Percentiles rank a stretch among this genome's conserved stretches.
These are phyloP conservation scores for Leccinum angustisporum DNA, from an alignment of 1,284 basidiomycete genomes.

Conservation along the genomic window DNA sequence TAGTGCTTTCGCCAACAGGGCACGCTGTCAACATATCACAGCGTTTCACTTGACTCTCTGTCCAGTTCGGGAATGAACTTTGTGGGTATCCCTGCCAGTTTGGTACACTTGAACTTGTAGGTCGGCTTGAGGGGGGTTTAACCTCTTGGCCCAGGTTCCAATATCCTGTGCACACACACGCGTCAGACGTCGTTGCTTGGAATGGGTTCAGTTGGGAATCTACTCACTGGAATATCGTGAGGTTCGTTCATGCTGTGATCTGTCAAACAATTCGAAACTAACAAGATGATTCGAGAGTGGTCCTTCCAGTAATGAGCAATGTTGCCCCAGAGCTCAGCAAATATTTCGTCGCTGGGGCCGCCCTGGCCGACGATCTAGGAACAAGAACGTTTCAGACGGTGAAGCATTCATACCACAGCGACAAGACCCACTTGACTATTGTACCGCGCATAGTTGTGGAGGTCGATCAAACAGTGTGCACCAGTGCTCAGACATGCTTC, in stretches of 20 bases:
- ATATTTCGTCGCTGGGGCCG: constrained; percentile 55
- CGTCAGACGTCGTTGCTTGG: constrained; percentile 34
- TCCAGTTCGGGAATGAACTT: constrained; percentile 54
- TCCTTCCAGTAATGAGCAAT: constrained; percentile 54
- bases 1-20: constrained; percentile 28
- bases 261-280: constrained; percentile 4
- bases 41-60: constrained; percentile 43
- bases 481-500: constrained; percentile 44
- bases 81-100: constrained; percentile 51
- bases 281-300: constrained; percentile 51
- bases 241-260: constrained; percentile 53
- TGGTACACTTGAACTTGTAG: background rate
- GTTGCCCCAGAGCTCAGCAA: constrained; percentile 53
- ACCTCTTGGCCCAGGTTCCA: constrained; percentile 34
- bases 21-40: constrained; percentile 38
- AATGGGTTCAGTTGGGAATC: constrained; percentile 36
- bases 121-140: background rate
- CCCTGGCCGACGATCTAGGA: constrained; percentile 57
- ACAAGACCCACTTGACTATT: constrained; percentile 38
- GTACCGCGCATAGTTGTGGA: constrained; percentile 61
- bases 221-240: constrained; percentile 40
- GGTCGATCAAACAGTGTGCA: constrained; percentile 54
- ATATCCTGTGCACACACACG: constrained; percentile 35
- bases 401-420: background rate
- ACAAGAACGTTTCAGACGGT: background rate